phyloP scores from a whole-genome alignment of 2,329 filamentous ascomycete genomes.

The Arthrobotrys musiformis region DNA sequence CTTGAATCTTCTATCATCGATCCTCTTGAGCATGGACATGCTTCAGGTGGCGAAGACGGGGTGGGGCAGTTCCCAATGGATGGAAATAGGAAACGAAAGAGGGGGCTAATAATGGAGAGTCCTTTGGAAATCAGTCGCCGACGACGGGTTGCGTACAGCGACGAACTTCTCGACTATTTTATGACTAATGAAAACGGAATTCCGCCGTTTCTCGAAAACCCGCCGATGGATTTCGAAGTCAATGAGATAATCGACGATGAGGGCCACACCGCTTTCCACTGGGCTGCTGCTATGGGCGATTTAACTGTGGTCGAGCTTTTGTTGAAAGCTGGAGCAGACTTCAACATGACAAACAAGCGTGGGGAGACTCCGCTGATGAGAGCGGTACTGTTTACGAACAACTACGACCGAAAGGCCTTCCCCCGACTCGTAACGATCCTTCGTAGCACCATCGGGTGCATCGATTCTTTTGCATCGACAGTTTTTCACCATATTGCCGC shows the following conservation, averaged over 20 bases:
- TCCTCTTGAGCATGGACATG: slow-evolving; percentile 36
- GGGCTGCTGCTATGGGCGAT: slow-evolving; percentile 98
- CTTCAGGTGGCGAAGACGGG: slow-evolving; percentile 36
- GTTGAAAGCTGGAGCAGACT: slow-evolving; percentile 79
- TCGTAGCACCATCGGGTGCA: slow-evolving; percentile 79
- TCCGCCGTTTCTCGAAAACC: slow-evolving; percentile 76
- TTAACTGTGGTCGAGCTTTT: slow-evolving; percentile 89
- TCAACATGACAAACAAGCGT: slow-evolving; percentile 75
- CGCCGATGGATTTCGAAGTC: slow-evolving; percentile 85
- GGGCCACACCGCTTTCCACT: slow-evolving; percentile 91
- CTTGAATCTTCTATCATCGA: slow-evolving; percentile 48
- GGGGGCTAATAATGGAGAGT: slow-evolving; percentile 71
- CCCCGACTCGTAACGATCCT: slow-evolving; percentile 84
- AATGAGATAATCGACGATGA: slow-evolving; percentile 94
- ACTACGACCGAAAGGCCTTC: slow-evolving; percentile 92
- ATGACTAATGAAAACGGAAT: slow-evolving; percentile 84
- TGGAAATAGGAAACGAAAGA: slow-evolving; percentile 77
- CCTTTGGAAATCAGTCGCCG: slow-evolving; percentile 77
- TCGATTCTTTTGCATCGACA: slow-evolving; percentile 83
- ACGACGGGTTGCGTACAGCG: slow-evolving; percentile 84
- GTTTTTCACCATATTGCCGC: slow-evolving; percentile 94
- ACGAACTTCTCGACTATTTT: slow-evolving; percentile 95
- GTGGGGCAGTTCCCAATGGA: slow-evolving; percentile 61
- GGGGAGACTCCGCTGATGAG: slow-evolving; percentile 95
- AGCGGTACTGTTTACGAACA: slow-evolving; percentile 95